Conservation (phyloP, 2,329 filamentous ascomycete species). For the Chrysosporium queenslandicum region DNA sequence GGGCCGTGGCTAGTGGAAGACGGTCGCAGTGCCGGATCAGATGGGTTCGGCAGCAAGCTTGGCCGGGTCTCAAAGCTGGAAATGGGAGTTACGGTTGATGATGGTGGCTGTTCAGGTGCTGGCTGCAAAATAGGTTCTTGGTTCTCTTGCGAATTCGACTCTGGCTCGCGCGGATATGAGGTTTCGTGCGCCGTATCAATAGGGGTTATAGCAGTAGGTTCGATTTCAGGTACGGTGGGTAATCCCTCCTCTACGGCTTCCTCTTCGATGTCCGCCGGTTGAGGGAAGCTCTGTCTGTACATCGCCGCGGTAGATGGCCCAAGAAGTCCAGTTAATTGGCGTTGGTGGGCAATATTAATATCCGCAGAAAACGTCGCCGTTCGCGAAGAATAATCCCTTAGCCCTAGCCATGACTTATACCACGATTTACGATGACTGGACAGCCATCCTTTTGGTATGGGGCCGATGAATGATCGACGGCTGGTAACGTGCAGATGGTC, state of each 20-base stretch:
- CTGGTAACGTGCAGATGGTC: slow-evolving; percentile 53
- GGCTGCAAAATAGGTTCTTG: background rate
- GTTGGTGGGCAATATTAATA: slow-evolving; percentile 32
- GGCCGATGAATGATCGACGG: slow-evolving; percentile 54
- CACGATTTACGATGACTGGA: slow-evolving; percentile 53
- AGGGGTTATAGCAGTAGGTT: slow-evolving; percentile 11
- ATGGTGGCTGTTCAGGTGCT: background rate
- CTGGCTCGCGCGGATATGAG: background rate
- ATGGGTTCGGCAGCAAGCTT: background rate
- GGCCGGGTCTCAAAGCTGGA: background rate
- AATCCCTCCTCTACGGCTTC: slow-evolving; percentile 16
- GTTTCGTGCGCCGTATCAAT: slow-evolving; percentile 13
- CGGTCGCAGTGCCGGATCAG: slow-evolving; percentile 7
- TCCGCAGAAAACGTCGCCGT: slow-evolving; percentile 45
- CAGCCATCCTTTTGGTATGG: slow-evolving; percentile 56
- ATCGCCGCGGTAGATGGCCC: slow-evolving; percentile 23
- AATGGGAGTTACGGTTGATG: background rate
- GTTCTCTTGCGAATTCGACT: background rate
- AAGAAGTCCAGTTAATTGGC: slow-evolving; percentile 23
- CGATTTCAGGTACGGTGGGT: background rate
- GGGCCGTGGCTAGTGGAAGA: slow-evolving; percentile 10
- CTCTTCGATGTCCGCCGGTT: slow-evolving; percentile 26
- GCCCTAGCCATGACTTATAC: slow-evolving; percentile 43
- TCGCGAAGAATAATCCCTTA: slow-evolving; percentile 40
- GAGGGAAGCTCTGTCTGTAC: slow-evolving; percentile 25